Evolutionary conservation across 148 eudicot species (phyloP).

Genomic region (Rhododendron williamsianum): DNA sequence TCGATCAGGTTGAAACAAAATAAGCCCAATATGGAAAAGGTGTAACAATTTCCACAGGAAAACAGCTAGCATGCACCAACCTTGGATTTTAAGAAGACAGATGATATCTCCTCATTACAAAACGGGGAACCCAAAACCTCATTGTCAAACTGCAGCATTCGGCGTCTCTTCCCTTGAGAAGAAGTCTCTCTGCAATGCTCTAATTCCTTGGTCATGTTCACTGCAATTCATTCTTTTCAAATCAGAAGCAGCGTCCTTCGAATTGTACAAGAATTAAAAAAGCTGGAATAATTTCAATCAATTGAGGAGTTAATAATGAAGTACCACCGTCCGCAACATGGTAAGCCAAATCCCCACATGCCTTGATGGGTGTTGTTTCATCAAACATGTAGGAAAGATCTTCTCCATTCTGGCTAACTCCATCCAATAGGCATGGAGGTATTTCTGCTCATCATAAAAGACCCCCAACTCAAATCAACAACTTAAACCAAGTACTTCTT

Average conservation of each 20-base stretch:
- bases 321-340: conserved; percentile 35
- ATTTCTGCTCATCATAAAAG: conserved; percentile 28
- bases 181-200: conserved; percentile 31
- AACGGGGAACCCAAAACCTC: conserved; percentile 31
- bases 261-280: neutral
- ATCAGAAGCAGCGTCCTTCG: neutral
- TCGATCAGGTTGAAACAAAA: neutral
- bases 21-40: neutral
- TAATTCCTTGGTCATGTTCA: conserved; percentile 35
- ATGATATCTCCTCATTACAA: conserved; percentile 41
- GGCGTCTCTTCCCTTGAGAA: conserved; percentile 73
- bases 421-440: conserved; percentile 45
- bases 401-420: conserved; percentile 39
- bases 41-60: neutral
- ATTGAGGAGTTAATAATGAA: neutral
- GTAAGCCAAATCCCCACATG: conserved; percentile 62
- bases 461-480: neutral
- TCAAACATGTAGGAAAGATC: conserved; percentile 51
- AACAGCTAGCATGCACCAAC: conserved; percentile 26
- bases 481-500: neutral
- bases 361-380: conserved; percentile 69
- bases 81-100: conserved; percentile 63
- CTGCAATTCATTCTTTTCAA: conserved; percentile 32
- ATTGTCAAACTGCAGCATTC: conserved; percentile 62
- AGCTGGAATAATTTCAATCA: neutral